Evolutionary conservation across 2,329 filamentous ascomycete species (phyloP).

Genomic region (Epicoccum sorghinum): DNA sequence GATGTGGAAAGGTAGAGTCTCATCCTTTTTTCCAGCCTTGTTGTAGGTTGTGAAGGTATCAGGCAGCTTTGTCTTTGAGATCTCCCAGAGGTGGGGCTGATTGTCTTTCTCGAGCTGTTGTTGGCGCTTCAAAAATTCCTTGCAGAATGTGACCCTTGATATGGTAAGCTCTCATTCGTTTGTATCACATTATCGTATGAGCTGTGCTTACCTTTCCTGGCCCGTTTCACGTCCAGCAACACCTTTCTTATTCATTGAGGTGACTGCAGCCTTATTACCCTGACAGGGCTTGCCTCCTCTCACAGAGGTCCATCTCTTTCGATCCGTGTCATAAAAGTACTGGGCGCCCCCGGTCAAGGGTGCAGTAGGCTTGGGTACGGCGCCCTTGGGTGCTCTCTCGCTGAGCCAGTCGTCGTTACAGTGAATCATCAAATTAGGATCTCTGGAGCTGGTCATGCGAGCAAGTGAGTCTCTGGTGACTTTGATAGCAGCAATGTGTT

Average conservation of each 20-base stretch:
- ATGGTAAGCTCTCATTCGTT: neutral
- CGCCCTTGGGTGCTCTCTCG: constrained; percentile 4
- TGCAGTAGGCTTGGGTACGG: constrained; percentile 3
- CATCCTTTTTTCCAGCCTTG: constrained; percentile 6
- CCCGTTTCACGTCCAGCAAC: constrained; percentile 1
- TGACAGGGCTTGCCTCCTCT: constrained; percentile 18
- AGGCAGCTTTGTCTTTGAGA: constrained; percentile 12
- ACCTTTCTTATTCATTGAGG: constrained; percentile 6
- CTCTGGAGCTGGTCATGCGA: constrained; percentile 11
- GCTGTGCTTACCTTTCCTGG: neutral
- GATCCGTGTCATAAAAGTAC: constrained; percentile 14
- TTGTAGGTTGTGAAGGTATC: constrained; percentile 15
- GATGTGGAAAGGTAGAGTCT: constrained; percentile 15
- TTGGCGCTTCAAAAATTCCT: constrained; percentile 5
- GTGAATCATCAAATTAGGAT: constrained; percentile 15
- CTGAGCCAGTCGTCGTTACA: constrained; percentile 20
- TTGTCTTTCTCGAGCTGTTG: constrained; percentile 15
- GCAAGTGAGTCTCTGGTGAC: constrained; percentile 10
- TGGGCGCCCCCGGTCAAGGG: neutral
- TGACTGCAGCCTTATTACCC: constrained; percentile 13
- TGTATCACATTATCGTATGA: neutral
- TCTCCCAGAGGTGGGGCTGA: constrained; percentile 17
- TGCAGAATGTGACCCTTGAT: constrained; percentile 14
- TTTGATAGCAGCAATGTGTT: constrained; percentile 14
- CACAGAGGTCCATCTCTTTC: constrained; percentile 5